Conservation (phyloP, 2,329 filamentous ascomycete genomes). For the Diaporthe nobilis region DNA sequence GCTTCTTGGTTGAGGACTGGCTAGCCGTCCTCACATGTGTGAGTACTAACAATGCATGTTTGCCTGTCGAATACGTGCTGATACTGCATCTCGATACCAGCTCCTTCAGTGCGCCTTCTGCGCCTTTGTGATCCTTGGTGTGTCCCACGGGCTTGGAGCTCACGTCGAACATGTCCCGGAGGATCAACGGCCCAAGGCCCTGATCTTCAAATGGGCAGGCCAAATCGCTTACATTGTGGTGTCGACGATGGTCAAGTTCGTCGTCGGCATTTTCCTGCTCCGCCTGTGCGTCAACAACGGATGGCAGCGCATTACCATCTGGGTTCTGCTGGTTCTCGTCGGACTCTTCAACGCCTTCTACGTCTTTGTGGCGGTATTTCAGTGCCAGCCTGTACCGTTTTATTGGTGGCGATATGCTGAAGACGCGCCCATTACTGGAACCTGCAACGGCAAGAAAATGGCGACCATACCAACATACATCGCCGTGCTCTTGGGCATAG, state of each 20-base stretch:
- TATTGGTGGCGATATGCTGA: slow-evolving; percentile 55
- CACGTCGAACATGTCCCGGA: slow-evolving; percentile 37
- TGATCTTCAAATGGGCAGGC: slow-evolving; percentile 52
- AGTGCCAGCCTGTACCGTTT: slow-evolving; percentile 55
- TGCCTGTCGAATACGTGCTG: not conserved
- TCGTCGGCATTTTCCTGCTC: slow-evolving; percentile 56
- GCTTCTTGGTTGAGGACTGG: slow-evolving; percentile 41
- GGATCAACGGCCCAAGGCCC: slow-evolving; percentile 35
- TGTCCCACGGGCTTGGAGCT: slow-evolving; percentile 39
- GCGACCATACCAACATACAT: slow-evolving; percentile 53
- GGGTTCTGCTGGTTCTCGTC: slow-evolving; percentile 49
- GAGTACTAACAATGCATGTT: not conserved
- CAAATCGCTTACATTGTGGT: slow-evolving; percentile 57
- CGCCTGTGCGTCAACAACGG: slow-evolving; percentile 51
- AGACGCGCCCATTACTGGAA: slow-evolving; percentile 46
- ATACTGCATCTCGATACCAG: slow-evolving; percentile 7
- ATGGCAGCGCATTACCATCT: slow-evolving; percentile 54
- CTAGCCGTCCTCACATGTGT: slow-evolving; percentile 40
- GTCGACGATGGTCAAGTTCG: slow-evolving; percentile 55
- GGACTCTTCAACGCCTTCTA: slow-evolving; percentile 53
- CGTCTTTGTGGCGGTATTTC: slow-evolving; percentile 55
- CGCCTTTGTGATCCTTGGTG: slow-evolving; percentile 34
- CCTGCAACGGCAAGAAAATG: slow-evolving; percentile 50
- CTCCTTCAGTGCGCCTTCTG: slow-evolving; percentile 39
- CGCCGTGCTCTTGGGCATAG: slow-evolving; percentile 52